phyloP scores from a whole-genome alignment of 1,284 basidiomycete species.

The Pholiota adiposa region DNA sequence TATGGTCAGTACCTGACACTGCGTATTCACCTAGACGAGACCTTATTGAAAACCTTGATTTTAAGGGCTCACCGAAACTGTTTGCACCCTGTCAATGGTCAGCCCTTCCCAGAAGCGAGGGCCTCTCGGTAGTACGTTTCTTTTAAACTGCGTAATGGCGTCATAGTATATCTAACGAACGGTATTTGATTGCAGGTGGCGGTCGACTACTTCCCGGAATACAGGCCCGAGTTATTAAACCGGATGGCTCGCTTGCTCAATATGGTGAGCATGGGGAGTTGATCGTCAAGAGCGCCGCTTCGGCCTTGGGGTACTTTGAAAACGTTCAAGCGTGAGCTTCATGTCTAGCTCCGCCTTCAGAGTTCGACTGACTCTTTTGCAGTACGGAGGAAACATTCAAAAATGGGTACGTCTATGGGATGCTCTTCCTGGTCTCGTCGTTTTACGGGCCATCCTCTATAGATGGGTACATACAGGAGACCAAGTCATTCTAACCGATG shows the following conservation, averaged over 20 bases:
- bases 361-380: background rate
- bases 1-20: slow-evolving; percentile 46
- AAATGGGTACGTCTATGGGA: slow-evolving; percentile 38
- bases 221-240: slow-evolving; percentile 52
- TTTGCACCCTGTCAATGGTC: slow-evolving; percentile 51
- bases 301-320: slow-evolving; percentile 57
- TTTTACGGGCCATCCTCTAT: slow-evolving; percentile 9
- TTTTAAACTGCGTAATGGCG: background rate
- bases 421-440: background rate
- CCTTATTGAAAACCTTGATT: slow-evolving; percentile 1
- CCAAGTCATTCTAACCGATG: slow-evolving; percentile 54
- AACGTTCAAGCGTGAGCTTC: slow-evolving; percentile 58
- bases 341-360: background rate
- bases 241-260: slow-evolving; percentile 53
- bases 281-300: slow-evolving; percentile 52
- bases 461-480: slow-evolving; percentile 72
- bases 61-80: slow-evolving; percentile 57
- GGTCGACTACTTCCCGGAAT: slow-evolving; percentile 57
- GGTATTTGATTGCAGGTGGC: slow-evolving; percentile 35
- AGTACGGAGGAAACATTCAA: slow-evolving; percentile 50
- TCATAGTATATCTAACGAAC: background rate
- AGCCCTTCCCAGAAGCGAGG: slow-evolving; percentile 44
- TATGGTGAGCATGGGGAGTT: slow-evolving; percentile 65
- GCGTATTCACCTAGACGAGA: background rate
- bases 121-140: slow-evolving; percentile 44